These are phyloP conservation scores for Anisodus tanguticus DNA, from an alignment of 257 asterid species.

Conservation along the genomic window DNA sequence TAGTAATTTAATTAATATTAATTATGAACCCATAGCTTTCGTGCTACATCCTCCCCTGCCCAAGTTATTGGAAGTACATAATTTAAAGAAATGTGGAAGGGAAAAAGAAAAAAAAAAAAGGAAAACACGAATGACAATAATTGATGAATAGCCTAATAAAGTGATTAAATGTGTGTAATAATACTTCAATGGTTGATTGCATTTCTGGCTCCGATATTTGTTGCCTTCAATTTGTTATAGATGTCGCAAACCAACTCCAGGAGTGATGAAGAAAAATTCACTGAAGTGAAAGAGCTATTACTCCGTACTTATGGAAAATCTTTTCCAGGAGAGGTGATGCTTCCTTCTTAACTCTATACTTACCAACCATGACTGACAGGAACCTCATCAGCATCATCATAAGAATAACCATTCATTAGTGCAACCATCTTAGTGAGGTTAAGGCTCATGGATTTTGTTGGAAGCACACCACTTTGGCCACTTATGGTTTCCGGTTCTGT, in stretches of 20 bases:
- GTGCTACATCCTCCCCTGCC: too few species aligned
- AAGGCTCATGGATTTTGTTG: background rate
- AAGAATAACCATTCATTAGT: background rate
- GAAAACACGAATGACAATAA: too few species aligned
- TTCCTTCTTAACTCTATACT: slow-evolving; percentile 32
- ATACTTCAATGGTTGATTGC: too few species aligned
- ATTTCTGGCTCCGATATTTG: background rate
- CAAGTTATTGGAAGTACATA: too few species aligned
- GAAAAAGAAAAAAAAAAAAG: too few species aligned
- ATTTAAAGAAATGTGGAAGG: too few species aligned
- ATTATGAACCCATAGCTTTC: too few species aligned
- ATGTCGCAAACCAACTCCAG: slow-evolving; percentile 2
- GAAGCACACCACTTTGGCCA: background rate
- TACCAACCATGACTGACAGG: slow-evolving; percentile 24
- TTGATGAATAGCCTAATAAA: too few species aligned
- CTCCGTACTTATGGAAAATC: slow-evolving; percentile 29
- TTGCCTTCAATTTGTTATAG: slow-evolving; percentile 20
- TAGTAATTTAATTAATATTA: too few species aligned
- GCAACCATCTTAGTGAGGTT: slow-evolving; percentile 27
- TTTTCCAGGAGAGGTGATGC: slow-evolving; percentile 24
- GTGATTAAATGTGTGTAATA: too few species aligned
- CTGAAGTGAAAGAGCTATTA: slow-evolving; percentile 16
- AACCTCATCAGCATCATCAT: slow-evolving; percentile 30
- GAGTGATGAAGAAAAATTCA: slow-evolving; percentile 18
- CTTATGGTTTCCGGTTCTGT: background rate